A percentile compares a stretch with the other conserved stretches of the same genome.
Evolutionary conservation across 768 basidiomycete genomes (phyloP).

Genomic region (Trametes punicea): DNA sequence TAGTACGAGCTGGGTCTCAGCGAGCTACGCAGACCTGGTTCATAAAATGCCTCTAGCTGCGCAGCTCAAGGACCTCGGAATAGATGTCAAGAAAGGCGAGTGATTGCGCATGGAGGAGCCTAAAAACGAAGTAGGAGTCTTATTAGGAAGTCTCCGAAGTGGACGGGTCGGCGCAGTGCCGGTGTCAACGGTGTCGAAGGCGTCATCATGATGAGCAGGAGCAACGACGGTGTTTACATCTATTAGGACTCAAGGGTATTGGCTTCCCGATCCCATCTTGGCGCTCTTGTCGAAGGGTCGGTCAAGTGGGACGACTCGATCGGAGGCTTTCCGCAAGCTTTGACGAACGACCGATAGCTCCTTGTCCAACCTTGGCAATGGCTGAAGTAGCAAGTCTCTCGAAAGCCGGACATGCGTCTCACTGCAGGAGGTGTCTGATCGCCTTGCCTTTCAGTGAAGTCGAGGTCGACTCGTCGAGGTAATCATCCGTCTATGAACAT

Average conservation of each 20-base stretch:
- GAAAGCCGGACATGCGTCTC: constrained; percentile 55
- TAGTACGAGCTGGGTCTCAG: too few species aligned
- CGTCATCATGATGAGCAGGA: not conserved
- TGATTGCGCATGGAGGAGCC: too few species aligned
- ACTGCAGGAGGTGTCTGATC: constrained; percentile 64
- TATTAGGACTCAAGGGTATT: constrained; percentile 7
- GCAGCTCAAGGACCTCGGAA: too few species aligned
- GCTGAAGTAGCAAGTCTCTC: constrained; percentile 26
- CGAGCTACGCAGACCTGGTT: too few species aligned
- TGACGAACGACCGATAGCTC: not conserved
- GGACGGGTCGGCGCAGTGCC: too few species aligned
- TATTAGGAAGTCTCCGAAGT: too few species aligned
- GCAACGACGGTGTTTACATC: not conserved
- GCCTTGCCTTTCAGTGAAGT: constrained; percentile 69
- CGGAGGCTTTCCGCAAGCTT: not conserved
- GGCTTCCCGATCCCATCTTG: constrained; percentile 13
- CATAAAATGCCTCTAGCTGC: too few species aligned
- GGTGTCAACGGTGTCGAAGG: too few species aligned
- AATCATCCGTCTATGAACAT: not conserved
- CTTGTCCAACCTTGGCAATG: constrained; percentile 8
- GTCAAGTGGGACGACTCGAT: not conserved
- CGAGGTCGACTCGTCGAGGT: constrained; percentile 75
- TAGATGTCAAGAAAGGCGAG: too few species aligned
- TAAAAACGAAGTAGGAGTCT: too few species aligned
- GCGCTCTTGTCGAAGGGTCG: not conserved